Evolutionary conservation across 2,329 filamentous ascomycete species (phyloP), one percentile per base, ranked within the genome.

Genomic region (Xylariaceae sp.): DNA sequence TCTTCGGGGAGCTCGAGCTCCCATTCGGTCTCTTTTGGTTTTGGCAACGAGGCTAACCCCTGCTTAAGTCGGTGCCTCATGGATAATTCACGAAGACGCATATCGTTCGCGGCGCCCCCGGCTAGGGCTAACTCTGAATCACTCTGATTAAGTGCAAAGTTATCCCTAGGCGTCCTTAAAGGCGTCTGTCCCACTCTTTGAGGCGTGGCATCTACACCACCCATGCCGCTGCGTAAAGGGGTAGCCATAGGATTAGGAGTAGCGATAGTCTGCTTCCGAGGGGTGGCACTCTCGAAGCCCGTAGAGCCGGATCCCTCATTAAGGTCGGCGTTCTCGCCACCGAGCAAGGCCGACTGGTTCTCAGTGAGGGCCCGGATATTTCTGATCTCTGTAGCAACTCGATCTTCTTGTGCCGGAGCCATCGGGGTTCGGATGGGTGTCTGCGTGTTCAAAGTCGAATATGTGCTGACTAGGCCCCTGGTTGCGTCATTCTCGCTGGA

Each of bases 221-320:
- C 81, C 1, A 76, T 71, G 41, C 75, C 80, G 57, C 84, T 77
- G 51, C 88, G 81, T 61, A 95, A 80, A 1, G 94, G 94, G 0
- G 94, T 99, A 0, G 94, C 91, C 76, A 99, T 80, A 0, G 94
- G 94, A 68, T 99, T 99, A 0, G 94, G 94, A 0, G 94, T 99
- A n/a, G 91, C 81, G 53, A 92, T 82, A 35, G 85, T 79, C 58
- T 96, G 88, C 65, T 85, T 87, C 54, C 89, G 83, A 39, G 92
- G 91, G 1, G 89, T 83, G 42, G 88, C 87, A 40, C 91, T 87
- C 63, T 94, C 88, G 64, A 96, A 95, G 0, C 91, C 91, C 5
- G 91, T 95, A 8, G 91, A 95, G 3, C 82, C 85, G 44, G 80
- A 74, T 4, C 90, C 90, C 67, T 96, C 89, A 55, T 91, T 83